A percentile compares a stretch with the other conserved stretches of the same genome.
phyloP scores from a whole-genome alignment of 345 rosid genomes.

The Corchorus capsularis region DNA sequence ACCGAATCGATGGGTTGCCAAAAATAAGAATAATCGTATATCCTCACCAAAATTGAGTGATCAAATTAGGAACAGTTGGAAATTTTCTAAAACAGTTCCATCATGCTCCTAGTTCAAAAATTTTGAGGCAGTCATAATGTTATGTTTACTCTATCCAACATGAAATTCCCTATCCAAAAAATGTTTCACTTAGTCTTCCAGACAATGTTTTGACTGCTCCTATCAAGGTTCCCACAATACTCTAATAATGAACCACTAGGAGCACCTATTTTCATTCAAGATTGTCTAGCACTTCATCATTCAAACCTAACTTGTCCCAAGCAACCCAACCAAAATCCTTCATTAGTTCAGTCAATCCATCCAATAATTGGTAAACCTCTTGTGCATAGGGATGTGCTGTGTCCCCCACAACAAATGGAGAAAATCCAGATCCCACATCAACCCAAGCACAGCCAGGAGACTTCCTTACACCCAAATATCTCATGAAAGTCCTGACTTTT shows the following conservation, averaged over 20 bases:
- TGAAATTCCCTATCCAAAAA: too few species aligned
- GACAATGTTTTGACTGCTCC: too few species aligned
- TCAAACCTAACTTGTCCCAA: conserved; percentile 24
- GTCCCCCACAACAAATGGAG: conserved; percentile 60
- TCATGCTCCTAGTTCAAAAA: not conserved
- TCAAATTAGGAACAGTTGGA: not conserved
- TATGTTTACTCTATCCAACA: too few species aligned
- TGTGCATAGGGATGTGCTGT: conserved; percentile 43
- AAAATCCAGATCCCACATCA: conserved; percentile 54
- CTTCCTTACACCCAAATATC: conserved; percentile 70
- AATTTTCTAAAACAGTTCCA: conserved; percentile 2
- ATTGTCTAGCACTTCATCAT: conserved; percentile 40
- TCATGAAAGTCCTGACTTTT: conserved; percentile 64
- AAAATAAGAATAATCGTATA: not conserved
- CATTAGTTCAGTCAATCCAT: conserved; percentile 62
- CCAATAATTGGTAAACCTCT: conserved; percentile 54
- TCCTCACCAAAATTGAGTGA: not conserved
- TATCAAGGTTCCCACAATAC: too few species aligned
- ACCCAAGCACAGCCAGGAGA: conserved; percentile 78
- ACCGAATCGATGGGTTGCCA: not conserved
- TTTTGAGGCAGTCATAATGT: not conserved
- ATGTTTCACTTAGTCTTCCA: too few species aligned
- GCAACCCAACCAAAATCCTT: conserved; percentile 42
- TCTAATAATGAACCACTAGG: not conserved
- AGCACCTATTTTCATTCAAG: conserved; percentile 22